Conservation (phyloP, 768 basidiomycete genomes). For the Naganishia vaughanmartiniae region DNA sequence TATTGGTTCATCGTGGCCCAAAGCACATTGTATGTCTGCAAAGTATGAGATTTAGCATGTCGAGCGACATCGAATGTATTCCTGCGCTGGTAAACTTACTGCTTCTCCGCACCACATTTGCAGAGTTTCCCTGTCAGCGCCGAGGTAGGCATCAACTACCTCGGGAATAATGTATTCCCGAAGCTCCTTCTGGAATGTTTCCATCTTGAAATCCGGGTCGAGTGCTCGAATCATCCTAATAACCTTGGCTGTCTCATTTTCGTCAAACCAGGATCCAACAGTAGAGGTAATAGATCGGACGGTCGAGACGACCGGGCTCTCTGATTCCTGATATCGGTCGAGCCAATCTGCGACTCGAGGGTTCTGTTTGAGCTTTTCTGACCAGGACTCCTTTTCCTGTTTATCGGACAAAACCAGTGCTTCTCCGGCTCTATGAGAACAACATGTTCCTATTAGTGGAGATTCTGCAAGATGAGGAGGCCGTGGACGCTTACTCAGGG, state of each 20-base stretch:
- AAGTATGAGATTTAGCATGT: slow-evolving; percentile 1
- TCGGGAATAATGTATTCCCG: slow-evolving; percentile 97
- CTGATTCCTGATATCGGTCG: slow-evolving; percentile 81
- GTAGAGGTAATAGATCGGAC: slow-evolving; percentile 79
- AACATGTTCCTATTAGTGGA: background rate
- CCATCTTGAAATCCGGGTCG: slow-evolving; percentile 82
- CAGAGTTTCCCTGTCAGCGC: slow-evolving; percentile 80
- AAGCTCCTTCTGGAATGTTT: slow-evolving; percentile 81
- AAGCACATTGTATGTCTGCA: slow-evolving; percentile 90
- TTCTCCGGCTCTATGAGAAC: slow-evolving; percentile 67
- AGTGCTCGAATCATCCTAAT: slow-evolving; percentile 78
- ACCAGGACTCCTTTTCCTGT: slow-evolving; percentile 38
- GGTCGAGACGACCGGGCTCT: slow-evolving; percentile 78
- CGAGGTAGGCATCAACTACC: slow-evolving; percentile 91
- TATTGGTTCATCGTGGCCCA: slow-evolving; percentile 98
- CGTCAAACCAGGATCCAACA: slow-evolving; percentile 81
- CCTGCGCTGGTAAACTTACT: slow-evolving; percentile 57
- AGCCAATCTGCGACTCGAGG: slow-evolving; percentile 43
- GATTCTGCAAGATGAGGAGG: background rate
- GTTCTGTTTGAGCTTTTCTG: slow-evolving; percentile 39
- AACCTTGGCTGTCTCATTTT: slow-evolving; percentile 97
- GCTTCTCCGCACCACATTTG: slow-evolving; percentile 93
- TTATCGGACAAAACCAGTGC: slow-evolving; percentile 66
- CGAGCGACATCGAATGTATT: background rate
- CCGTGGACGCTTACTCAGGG: slow-evolving; percentile 66